A percentile compares a stretch with the other conserved stretches of the same genome.
Evolutionary conservation across 164 flowering plant genomes (phyloP).

Genomic region (Tetrastigma voinierianum): DNA sequence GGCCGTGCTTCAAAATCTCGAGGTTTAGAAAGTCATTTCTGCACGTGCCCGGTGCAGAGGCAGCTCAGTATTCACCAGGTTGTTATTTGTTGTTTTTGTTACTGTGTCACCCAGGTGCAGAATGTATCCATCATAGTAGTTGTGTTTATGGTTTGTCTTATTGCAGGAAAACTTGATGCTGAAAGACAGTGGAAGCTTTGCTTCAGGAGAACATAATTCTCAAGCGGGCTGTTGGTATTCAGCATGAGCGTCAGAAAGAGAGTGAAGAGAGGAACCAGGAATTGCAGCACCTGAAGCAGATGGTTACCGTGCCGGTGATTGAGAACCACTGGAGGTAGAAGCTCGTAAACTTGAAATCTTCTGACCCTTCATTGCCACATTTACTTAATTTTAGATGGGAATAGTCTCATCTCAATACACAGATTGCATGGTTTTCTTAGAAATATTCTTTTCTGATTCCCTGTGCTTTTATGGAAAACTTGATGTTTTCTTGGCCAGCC

Average conservation of each 20-base stretch:
- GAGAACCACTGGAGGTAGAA: slow-evolving; percentile 73
- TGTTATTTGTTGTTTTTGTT: background rate
- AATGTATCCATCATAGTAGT: background rate
- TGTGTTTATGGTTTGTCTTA: slow-evolving; percentile 7
- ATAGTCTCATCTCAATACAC: no score
- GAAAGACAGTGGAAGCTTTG: slow-evolving; percentile 54
- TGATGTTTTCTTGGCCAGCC: no score
- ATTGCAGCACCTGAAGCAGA: slow-evolving; percentile 69
- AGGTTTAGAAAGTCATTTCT: slow-evolving; percentile 61
- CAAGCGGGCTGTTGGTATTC: slow-evolving; percentile 79
- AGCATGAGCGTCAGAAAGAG: slow-evolving; percentile 77
- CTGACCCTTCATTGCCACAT: background rate
- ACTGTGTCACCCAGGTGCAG: background rate
- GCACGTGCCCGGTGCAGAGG: slow-evolving; percentile 55
- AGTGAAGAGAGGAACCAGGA: slow-evolving; percentile 57
- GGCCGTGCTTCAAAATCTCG: slow-evolving; percentile 66
- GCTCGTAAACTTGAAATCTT: background rate
- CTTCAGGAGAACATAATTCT: slow-evolving; percentile 67
- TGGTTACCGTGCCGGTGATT: slow-evolving; percentile 76
- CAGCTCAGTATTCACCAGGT: slow-evolving; percentile 60
- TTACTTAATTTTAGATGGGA: background rate
- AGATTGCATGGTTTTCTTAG: no score
- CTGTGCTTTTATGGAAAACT: no score
- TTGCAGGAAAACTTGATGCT: slow-evolving; percentile 58
- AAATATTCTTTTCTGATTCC: no score